Evolutionary conservation across 768 basidiomycete species (phyloP).

Genomic region (Mycena olivaceomarginata): DNA sequence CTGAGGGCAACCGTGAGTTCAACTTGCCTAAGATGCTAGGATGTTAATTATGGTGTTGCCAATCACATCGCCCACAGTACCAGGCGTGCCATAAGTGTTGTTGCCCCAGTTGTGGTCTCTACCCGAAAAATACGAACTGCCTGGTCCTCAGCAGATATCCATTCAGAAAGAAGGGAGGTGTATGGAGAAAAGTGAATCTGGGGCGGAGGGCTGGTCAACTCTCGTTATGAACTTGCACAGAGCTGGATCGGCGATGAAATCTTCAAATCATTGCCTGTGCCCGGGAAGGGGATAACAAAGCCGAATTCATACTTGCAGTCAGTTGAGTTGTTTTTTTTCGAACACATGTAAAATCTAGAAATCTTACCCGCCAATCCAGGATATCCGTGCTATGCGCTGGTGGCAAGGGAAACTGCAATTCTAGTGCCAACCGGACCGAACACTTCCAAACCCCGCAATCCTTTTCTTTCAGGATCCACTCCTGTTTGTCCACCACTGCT

Average conservation of each 20-base stretch:
- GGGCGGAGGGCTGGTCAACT: background rate
- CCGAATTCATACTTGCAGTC: background rate
- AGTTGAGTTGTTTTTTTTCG: conserved; percentile 2
- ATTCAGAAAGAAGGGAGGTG: background rate
- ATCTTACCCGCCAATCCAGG: conserved; percentile 1
- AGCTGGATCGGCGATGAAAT: conserved; percentile 7
- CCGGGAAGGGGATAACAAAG: conserved; percentile 1
- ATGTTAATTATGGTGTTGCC: background rate
- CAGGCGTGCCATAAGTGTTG: background rate
- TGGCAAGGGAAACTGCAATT: conserved; percentile 6
- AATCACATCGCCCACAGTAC: conserved; percentile 1
- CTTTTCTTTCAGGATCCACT: conserved; percentile 7
- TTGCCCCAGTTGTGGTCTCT: conserved; percentile 11
- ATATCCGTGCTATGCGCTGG: conserved; percentile 3
- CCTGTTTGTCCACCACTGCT: conserved; percentile 1
- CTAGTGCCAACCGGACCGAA: background rate
- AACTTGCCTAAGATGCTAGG: background rate
- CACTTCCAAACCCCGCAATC: conserved; percentile 11
- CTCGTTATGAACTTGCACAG: conserved; percentile 1
- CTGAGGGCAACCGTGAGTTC: background rate
- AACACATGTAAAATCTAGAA: background rate
- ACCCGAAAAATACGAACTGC: conserved; percentile 1
- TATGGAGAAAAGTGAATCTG: conserved; percentile 7
- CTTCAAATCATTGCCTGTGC: background rate
- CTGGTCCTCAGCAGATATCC: background rate